Evolutionary conservation across 1,284 basidiomycete species (phyloP).

Genomic region (Vanrija pseudolonga): DNA sequence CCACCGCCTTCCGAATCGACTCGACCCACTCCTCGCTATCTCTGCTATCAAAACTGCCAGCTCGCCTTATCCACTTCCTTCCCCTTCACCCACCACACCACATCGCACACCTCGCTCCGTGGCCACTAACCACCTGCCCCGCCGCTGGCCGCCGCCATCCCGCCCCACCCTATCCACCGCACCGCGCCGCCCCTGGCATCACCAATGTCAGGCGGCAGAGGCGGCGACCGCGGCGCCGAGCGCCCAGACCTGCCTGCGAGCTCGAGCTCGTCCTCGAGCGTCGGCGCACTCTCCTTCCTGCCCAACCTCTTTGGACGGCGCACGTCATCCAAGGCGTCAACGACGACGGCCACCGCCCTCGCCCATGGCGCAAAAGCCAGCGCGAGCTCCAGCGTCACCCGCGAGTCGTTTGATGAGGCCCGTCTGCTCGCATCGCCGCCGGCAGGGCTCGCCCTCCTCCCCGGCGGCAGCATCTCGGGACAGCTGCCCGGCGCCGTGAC

Average conservation of each 20-base stretch:
- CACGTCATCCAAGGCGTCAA: conserved; percentile 11
- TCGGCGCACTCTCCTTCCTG: conserved; percentile 20
- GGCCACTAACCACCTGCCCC: background rate
- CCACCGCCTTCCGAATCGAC: too few species aligned
- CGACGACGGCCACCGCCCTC: conserved; percentile 6
- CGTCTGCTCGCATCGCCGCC: conserved; percentile 6
- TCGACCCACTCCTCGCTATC: too few species aligned
- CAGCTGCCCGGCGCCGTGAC: background rate
- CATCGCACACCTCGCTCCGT: background rate
- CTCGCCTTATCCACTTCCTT: too few species aligned
- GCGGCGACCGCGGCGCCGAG: conserved; percentile 19
- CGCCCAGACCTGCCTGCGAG: conserved; percentile 18
- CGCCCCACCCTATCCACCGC: conserved; percentile 5
- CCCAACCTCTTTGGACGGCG: conserved; percentile 27
- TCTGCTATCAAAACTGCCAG: too few species aligned
- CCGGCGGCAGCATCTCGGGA: background rate
- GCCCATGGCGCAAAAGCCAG: conserved; percentile 9
- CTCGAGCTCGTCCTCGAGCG: conserved; percentile 7
- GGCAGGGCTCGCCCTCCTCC: conserved; percentile 6
- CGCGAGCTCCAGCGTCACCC: conserved; percentile 8
- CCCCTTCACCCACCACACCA: too few species aligned
- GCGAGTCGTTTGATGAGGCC: conserved; percentile 13
- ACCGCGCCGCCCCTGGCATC: background rate
- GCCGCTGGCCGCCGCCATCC: background rate
- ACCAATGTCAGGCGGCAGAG: conserved; percentile 16